phyloP scores from a whole-genome alignment of 164 flowering plant genomes.

The Magnolia officinalis region DNA sequence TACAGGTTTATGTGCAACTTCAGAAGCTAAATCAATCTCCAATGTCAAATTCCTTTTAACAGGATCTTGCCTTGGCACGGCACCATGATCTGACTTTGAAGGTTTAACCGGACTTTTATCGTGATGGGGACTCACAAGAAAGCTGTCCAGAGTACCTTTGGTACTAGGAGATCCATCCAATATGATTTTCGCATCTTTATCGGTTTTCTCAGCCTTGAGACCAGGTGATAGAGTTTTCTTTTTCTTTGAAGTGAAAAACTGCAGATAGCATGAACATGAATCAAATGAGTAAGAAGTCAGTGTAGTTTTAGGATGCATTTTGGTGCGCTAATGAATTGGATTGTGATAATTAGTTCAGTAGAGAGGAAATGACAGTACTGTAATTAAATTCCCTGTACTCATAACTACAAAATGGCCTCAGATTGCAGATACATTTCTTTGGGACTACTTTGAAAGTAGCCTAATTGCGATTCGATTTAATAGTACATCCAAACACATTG shows the following conservation, averaged over 20 bases:
- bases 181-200: slow-evolving; percentile 27
- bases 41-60: slow-evolving; percentile 46
- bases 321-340: too few relatives aligned
- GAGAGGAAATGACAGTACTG: neutral
- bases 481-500: neutral
- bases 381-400: neutral
- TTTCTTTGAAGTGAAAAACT: slow-evolving; percentile 79
- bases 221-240: slow-evolving; percentile 52
- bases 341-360: neutral
- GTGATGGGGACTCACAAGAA: slow-evolving; percentile 43
- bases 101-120: slow-evolving; percentile 13
- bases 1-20: slow-evolving; percentile 15
- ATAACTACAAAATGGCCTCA: neutral
- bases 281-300: neutral
- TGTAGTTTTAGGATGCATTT: neutral
- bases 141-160: slow-evolving; percentile 62
- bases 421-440: neutral
- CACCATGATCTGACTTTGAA: slow-evolving; percentile 10
- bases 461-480: neutral
- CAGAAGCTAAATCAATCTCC: slow-evolving; percentile 31
- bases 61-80: slow-evolving; percentile 15
- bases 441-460: neutral
- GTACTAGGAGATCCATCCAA: slow-evolving; percentile 57
- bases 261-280: slow-evolving; percentile 16
- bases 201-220: slow-evolving; percentile 35